Conservation (phyloP, 768 basidiomycete species). For the Sporobolomyces phaffii region DNA sequence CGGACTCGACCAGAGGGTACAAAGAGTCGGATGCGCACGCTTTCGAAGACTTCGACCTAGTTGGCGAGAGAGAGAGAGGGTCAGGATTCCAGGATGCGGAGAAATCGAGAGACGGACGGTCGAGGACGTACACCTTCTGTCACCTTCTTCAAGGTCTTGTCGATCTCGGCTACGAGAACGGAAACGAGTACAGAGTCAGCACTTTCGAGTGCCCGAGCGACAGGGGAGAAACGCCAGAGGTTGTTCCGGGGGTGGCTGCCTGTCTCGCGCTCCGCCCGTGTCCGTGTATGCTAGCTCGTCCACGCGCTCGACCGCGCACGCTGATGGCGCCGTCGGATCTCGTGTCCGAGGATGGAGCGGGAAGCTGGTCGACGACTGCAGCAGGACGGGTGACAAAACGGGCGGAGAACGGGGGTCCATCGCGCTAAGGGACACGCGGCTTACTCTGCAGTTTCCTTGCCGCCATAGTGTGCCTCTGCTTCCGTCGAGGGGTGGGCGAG, state of each 20-base stretch:
- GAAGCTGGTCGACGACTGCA: too few relatives aligned
- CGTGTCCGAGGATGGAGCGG: too few relatives aligned
- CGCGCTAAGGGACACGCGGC: not conserved
- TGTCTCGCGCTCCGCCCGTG: not conserved
- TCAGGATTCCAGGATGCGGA: not conserved
- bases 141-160: slow-evolving; percentile 96
- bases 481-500: not conserved
- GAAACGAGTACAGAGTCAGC: not conserved
- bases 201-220: not conserved
- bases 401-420: slow-evolving; percentile 31
- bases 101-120: not conserved
- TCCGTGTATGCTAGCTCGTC: not conserved
- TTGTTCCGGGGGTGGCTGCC: slow-evolving; percentile 1
- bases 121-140: slow-evolving; percentile 60
- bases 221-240: not conserved
- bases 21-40: not conserved
- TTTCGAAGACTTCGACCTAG: slow-evolving; percentile 47
- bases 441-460: slow-evolving; percentile 83
- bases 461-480: slow-evolving; percentile 57
- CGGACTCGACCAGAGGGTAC: not conserved
- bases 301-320: not conserved
- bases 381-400: too few relatives aligned
- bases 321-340: too few relatives aligned
- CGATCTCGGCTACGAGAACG: slow-evolving; percentile 77
- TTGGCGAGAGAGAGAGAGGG: not conserved